Base-by-base conservation (phyloP, 805 yeast genomes). In the Lachancea sp. region DNA sequence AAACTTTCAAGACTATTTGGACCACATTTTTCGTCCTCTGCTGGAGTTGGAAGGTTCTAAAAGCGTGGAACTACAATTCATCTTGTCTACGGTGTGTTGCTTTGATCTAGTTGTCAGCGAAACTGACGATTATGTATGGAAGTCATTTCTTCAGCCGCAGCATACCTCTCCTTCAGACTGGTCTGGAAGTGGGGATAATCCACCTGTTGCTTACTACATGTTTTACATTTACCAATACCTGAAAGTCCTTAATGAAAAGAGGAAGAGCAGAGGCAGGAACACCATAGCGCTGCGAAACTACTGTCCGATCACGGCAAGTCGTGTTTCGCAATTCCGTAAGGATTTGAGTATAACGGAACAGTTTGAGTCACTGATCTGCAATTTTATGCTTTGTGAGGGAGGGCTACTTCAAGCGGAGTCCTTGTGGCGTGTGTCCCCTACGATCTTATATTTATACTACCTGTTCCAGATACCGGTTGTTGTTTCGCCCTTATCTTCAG, bases 161-260 rank as follows among this genome's bases (percentile, higher is more conserved):
- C 12, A 17, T 10, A 47, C 54, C 2, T 16, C 27, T 8, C 65
- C 65, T 10, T 32, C 31, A 1, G 42, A 55, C 5, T 69, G 73
- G 72, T 44, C 43, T 3, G 56, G 59, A 0, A 41, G 50, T 20
- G 58, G 60, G 4, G 65, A 60, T 15, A 69, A 69, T 45, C 73
- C 74, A 8, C 69, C 72, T 1, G 58, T 67, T 27, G 58, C 69
- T 13, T 67, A 68, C 38, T 68, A 68, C 50, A 52, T 66, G 54
- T 69, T 65, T 44, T 67, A 68, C 45, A 50, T 67, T 10, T 65
- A 55, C 39, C 38, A 55, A 13, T 53, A 59, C 34, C 32, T 55
- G 36, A 37, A 57, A n/a, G 47, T 38, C 36, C 44, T 55, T 15
- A 62, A 58, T 31, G 17, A 22, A 17, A 20, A 47, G 18, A 47